These are phyloP conservation scores for Lichtheimia ornata DNA, from an alignment of 371 early-diverging fungal species.

Conservation along the genomic window DNA sequence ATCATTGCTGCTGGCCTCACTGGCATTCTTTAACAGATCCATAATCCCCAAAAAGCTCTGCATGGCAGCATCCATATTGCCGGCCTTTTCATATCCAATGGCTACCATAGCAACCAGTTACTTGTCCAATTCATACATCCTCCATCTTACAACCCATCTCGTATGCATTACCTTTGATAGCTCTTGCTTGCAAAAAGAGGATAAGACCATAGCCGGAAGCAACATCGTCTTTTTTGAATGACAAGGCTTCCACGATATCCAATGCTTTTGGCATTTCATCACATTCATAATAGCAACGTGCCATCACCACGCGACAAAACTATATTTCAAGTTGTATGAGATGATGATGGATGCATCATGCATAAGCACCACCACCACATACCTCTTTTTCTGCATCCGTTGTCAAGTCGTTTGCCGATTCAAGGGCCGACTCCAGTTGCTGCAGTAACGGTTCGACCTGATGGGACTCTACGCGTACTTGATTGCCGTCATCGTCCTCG, in stretches of 20 bases:
- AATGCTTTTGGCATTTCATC: slow-evolving; percentile 36
- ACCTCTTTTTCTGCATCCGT: slow-evolving; percentile 97
- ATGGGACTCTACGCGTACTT: slow-evolving; percentile 6
- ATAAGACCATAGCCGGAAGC: slow-evolving; percentile 56
- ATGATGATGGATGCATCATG: neutral
- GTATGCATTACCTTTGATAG: slow-evolving; percentile 47
- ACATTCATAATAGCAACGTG: slow-evolving; percentile 37
- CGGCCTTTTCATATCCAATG: slow-evolving; percentile 54
- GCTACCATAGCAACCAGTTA: slow-evolving; percentile 31
- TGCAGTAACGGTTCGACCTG: slow-evolving; percentile 16
- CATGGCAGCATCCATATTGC: slow-evolving; percentile 47
- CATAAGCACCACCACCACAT: slow-evolving; percentile 27
- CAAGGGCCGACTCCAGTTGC: slow-evolving; percentile 16
- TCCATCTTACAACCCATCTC: slow-evolving; percentile 1
- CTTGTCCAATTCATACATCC: neutral
- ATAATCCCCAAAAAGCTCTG: slow-evolving; percentile 55
- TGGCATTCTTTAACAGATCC: slow-evolving; percentile 38
- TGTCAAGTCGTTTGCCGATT: slow-evolving; percentile 77
- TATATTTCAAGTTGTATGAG: neutral
- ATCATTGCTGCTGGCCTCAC: slow-evolving; percentile 35
- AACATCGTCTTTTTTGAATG: slow-evolving; percentile 36
- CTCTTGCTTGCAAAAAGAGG: slow-evolving; percentile 49
- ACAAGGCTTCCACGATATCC: slow-evolving; percentile 30
- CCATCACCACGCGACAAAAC: slow-evolving; percentile 24
- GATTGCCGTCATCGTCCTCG: neutral